Conservation (phyloP, 192 early-diverging fungal species). For the Coemansia sp. region DNA sequence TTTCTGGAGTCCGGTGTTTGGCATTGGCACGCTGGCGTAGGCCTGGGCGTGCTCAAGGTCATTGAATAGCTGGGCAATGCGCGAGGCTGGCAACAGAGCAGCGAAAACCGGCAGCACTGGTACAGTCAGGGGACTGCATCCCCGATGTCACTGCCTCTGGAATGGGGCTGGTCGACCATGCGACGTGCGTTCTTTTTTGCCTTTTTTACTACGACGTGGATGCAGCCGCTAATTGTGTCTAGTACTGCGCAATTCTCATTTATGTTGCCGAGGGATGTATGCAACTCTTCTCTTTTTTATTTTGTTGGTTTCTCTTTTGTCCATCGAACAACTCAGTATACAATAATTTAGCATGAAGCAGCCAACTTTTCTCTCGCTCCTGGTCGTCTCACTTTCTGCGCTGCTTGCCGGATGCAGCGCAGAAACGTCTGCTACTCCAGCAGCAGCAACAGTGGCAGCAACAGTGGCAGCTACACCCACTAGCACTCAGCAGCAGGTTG, state of each 20-base stretch:
- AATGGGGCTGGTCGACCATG: conserved; percentile 19
- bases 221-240: not conserved
- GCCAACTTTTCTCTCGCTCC: not conserved
- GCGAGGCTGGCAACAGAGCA: conserved; percentile 53
- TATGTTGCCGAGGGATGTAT: not conserved
- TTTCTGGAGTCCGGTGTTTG: conserved; percentile 26
- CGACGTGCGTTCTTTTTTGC: conserved; percentile 18
- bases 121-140: conserved; percentile 42
- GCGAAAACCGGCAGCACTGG: conserved; percentile 41
- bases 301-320: not conserved
- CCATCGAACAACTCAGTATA: not conserved
- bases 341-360: not conserved
- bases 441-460: not conserved
- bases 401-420: not conserved
- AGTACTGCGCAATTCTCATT: not conserved
- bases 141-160: conserved; percentile 22
- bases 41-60: conserved; percentile 32
- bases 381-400: not conserved
- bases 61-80: conserved; percentile 36
- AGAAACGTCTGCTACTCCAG: not conserved
- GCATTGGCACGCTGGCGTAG: conserved; percentile 39
- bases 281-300: not conserved
- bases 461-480: not conserved
- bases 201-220: not conserved
- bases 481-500: not conserved